Evolutionary conservation across 176 grass and related monocot genomes (phyloP), one percentile per base, ranked within the genome.

Genomic region (Guadua angustifolia): DNA sequence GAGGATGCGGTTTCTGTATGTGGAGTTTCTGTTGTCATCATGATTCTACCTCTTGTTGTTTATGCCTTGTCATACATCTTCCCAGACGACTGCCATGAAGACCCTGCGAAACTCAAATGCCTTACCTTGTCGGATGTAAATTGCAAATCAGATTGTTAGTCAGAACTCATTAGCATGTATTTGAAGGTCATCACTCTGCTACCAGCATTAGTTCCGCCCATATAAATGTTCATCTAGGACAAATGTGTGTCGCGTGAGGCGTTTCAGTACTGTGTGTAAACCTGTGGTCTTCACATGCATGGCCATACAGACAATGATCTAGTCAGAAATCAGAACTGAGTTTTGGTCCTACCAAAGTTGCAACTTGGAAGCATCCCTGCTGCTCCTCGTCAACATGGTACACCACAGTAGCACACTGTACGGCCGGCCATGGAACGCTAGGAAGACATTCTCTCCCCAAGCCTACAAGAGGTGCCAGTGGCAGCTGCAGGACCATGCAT

Each of bases 1-100:
- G 3, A 10, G 32, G 69, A 69, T 68, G 32, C 7, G 15, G 19
- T 40, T 15, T 66, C 36, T 80, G 69, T 73, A 60, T 61, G 82
- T 68, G 25, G 21, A 87, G 58, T 79, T 72, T 36, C 21, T 47
- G 33, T 66, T 22, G 39, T 47, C 8, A 19, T 83, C 2, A 7
- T 64, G 33, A 12, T 1, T 45, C 8, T 17, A 21, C 57, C 43
- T 56, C 21, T 15, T 69, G 29, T 66, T 84, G 82, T 62, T 36
- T 46, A 46, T 46, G 39, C 26, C n/a, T 77, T 79, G 79, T 55
- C 68, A 70, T 46, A 43, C 21, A 77, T 71, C 66, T 50, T 74
- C 59, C 63, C 2, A 2, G 53, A 64, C 8, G 52, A 10, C 56
- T 7, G 25, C 24, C 38, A 33, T 22, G 68, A 49, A 38, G 69